phyloP scores from a whole-genome alignment of 495 filamentous ascomycete genomes.

The Penicillium daleae region DNA sequence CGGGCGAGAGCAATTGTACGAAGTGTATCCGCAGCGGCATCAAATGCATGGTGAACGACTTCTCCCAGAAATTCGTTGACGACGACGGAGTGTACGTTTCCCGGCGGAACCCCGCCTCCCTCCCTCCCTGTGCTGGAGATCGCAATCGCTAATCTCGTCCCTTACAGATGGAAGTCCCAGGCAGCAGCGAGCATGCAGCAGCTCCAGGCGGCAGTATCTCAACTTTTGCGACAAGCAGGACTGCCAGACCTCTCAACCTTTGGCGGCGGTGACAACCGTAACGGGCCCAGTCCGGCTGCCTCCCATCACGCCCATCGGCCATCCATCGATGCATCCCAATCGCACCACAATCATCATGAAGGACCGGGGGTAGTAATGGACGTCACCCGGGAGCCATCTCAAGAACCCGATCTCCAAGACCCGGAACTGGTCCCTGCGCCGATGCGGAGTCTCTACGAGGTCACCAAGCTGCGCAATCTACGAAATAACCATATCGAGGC shows the following conservation, averaged over 20 bases:
- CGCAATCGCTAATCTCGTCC: slow-evolving; percentile 14
- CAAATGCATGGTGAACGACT: slow-evolving; percentile 54
- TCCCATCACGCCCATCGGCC: slow-evolving; percentile 21
- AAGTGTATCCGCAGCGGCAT: slow-evolving; percentile 53
- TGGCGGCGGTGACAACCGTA: slow-evolving; percentile 34
- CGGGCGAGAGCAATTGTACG: slow-evolving; percentile 47
- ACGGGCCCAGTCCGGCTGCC: slow-evolving; percentile 37
- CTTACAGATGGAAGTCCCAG: slow-evolving; percentile 49
- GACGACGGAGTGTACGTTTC: slow-evolving; percentile 49
- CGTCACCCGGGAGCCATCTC: slow-evolving; percentile 55
- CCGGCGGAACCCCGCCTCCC: slow-evolving; percentile 1
- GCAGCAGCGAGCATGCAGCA: slow-evolving; percentile 46
- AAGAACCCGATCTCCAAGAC: slow-evolving; percentile 53
- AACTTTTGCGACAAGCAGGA: slow-evolving; percentile 46
- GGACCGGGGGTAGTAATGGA: slow-evolving; percentile 42
- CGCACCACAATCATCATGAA: slow-evolving; percentile 32
- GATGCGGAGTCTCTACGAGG: slow-evolving; percentile 64
- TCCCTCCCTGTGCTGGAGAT: not conserved
- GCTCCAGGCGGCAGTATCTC: slow-evolving; percentile 49
- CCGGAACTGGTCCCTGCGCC: slow-evolving; percentile 56
- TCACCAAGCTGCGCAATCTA: slow-evolving; percentile 59
- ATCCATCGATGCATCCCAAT: slow-evolving; percentile 33
- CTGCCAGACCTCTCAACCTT: slow-evolving; percentile 48
- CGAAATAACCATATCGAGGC: slow-evolving; percentile 49
- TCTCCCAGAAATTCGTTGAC: slow-evolving; percentile 54